Percentiles rank a stretch among this genome's conserved stretches.
Evolutionary conservation across 2,329 filamentous ascomycete genomes (phyloP).

Genomic region (Cyphellophora attinorum): DNA sequence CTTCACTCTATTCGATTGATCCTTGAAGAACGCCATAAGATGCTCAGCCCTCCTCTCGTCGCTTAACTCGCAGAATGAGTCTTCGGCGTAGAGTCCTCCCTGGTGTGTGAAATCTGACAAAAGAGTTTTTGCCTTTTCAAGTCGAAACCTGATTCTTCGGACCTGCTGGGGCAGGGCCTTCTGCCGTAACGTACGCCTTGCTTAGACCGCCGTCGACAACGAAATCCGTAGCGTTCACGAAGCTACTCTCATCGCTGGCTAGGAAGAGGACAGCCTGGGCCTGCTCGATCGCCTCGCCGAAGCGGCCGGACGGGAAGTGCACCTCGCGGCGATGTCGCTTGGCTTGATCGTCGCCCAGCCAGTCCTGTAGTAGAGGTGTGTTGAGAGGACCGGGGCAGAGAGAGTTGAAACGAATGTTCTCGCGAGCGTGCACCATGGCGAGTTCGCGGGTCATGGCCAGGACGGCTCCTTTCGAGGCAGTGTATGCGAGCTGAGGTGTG

Average conservation of each 20-base stretch:
- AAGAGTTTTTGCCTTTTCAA: slow-evolving; percentile 1
- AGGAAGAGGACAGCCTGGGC: slow-evolving; percentile 81
- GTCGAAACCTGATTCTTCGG: slow-evolving; percentile 43
- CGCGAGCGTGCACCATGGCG: slow-evolving; percentile 78
- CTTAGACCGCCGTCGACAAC: slow-evolving; percentile 94
- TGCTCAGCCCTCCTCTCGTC: no score
- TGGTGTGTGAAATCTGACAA: no score
- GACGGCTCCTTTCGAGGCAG: slow-evolving; percentile 86
- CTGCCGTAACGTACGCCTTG: slow-evolving; percentile 68
- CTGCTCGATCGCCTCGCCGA: slow-evolving; percentile 90
- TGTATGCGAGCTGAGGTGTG: slow-evolving; percentile 55
- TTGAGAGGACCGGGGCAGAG: slow-evolving; percentile 87
- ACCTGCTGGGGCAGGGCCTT: slow-evolving; percentile 45
- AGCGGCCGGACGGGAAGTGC: slow-evolving; percentile 79
- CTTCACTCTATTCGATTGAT: no score
- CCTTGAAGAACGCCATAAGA: no score
- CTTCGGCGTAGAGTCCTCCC: no score
- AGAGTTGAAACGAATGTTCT: slow-evolving; percentile 82
- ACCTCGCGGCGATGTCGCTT: slow-evolving; percentile 78
- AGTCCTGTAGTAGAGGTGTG: slow-evolving; percentile 85
- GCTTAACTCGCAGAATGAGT: no score
- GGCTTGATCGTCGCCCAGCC: slow-evolving; percentile 75
- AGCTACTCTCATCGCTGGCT: slow-evolving; percentile 79
- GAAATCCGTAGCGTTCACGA: slow-evolving; percentile 85
- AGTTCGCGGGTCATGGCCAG: slow-evolving; percentile 82